These are phyloP conservation scores for Metschnikowia hibisci DNA, from an alignment of 805 yeast genomes.

Conservation along the genomic window DNA sequence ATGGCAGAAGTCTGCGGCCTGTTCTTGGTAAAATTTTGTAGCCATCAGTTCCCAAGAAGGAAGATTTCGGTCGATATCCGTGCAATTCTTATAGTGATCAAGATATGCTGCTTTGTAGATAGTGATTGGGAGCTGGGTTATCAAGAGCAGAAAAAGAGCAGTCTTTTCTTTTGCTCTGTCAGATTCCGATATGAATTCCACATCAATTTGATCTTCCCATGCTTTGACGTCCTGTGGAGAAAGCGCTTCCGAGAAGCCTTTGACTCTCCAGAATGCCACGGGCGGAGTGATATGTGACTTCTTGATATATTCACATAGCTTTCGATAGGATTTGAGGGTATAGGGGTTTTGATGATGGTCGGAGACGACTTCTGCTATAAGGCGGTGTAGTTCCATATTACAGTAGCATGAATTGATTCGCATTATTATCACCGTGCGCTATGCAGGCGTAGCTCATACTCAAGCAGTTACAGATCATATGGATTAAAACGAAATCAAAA, in stretches of 20 bases:
- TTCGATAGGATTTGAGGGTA: neutral
- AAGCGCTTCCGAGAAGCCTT: conserved; percentile 3
- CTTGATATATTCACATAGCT: neutral
- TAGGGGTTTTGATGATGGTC: no score
- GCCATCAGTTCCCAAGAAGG: neutral
- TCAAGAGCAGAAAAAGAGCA: neutral
- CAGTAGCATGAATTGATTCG: no score
- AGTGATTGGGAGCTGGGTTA: conserved; percentile 2
- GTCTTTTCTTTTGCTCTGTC: neutral
- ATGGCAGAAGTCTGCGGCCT: conserved; percentile 23
- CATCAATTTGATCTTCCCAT: conserved; percentile 9
- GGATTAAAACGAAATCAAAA: no score
- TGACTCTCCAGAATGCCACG: conserved; percentile 6
- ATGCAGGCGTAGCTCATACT: no score
- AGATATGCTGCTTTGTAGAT: neutral
- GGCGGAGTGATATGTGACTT: neutral
- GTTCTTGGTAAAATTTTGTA: neutral
- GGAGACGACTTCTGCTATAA: no score
- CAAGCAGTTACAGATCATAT: no score
- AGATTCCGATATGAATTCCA: neutral
- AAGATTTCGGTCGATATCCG: neutral
- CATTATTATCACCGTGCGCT: no score
- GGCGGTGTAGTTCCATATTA: no score
- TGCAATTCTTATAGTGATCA: neutral
- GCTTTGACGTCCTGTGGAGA: conserved; percentile 4